Conservation (phyloP, 208 protist species). For the Trypanosomatidae sp. region DNA sequence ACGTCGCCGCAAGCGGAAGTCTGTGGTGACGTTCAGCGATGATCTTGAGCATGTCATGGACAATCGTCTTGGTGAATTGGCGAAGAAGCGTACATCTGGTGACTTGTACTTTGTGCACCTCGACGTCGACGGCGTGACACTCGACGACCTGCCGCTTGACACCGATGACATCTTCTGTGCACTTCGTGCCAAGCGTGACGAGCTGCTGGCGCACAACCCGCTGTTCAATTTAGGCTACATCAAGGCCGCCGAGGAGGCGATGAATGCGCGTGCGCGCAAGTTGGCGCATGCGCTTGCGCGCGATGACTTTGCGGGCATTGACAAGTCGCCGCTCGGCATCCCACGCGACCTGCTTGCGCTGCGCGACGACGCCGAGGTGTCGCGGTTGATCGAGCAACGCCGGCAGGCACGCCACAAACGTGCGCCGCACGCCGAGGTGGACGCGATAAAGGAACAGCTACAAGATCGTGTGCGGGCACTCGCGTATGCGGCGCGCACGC, state of each 20-base stretch:
- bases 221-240: slow-evolving; percentile 14
- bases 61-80: slow-evolving; percentile 15
- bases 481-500: slow-evolving; percentile 7
- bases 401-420: background rate
- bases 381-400: slow-evolving; percentile 1
- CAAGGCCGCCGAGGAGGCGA: slow-evolving; percentile 16
- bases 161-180: slow-evolving; percentile 25
- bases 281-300: slow-evolving; percentile 32
- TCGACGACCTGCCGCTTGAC: slow-evolving; percentile 21
- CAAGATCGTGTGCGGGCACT: slow-evolving; percentile 18
- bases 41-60: slow-evolving; percentile 26
- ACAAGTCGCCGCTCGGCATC: slow-evolving; percentile 31
- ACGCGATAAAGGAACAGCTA: slow-evolving; percentile 15
- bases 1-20: slow-evolving; percentile 18
- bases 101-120: slow-evolving; percentile 28
- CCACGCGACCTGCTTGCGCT: slow-evolving; percentile 14
- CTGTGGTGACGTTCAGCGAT: slow-evolving; percentile 19
- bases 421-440: slow-evolving; percentile 7
- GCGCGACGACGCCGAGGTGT: slow-evolving; percentile 7
- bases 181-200: slow-evolving; percentile 30
- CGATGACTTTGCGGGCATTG: slow-evolving; percentile 24
- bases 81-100: slow-evolving; percentile 14
- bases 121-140: slow-evolving; percentile 17
- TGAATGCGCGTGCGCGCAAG: slow-evolving; percentile 47
- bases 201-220: slow-evolving; percentile 21